phyloP scores from a whole-genome alignment of 352 stramenopile species.

The Blastocystis sp. region DNA sequence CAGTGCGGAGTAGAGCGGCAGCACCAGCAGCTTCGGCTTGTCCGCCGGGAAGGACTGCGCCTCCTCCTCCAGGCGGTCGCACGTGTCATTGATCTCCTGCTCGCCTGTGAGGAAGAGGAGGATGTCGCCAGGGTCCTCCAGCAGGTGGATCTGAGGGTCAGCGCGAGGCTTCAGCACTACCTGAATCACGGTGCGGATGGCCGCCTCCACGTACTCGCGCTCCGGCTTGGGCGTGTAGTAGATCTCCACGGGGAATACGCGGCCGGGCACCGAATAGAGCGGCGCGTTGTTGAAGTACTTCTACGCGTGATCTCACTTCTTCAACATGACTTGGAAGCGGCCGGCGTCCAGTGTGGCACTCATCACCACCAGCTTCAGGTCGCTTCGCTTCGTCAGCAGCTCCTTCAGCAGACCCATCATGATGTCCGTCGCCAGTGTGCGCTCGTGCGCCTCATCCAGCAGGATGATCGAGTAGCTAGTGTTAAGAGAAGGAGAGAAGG shows the following conservation, averaged over 20 bases:
- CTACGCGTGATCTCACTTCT: constrained; percentile 74
- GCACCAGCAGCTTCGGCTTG: constrained; percentile 76
- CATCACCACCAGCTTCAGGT: constrained; percentile 77
- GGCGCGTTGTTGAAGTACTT: constrained; percentile 74
- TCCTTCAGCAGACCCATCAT: too few relatives aligned
- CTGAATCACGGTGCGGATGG: constrained; percentile 75
- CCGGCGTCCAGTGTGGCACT: constrained; percentile 93
- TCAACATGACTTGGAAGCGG: constrained; percentile 92
- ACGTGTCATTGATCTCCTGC: constrained; percentile 93
- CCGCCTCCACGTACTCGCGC: constrained; percentile 93
- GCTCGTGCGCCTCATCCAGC: constrained; percentile 89
- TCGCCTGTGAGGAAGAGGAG: constrained; percentile 98
- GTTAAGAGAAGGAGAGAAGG: too few relatives aligned
- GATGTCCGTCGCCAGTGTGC: too few relatives aligned
- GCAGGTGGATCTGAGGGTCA: constrained; percentile 91
- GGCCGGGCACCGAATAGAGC: constrained; percentile 88
- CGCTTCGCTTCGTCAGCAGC: too few relatives aligned
- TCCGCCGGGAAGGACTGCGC: constrained; percentile 74
- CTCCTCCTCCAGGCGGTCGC: constrained; percentile 82
- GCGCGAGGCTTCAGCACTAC: constrained; percentile 50
- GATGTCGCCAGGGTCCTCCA: constrained; percentile 92
- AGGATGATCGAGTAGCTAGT: constrained; percentile 88
- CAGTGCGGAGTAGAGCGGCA: constrained; percentile 90
- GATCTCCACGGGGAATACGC: constrained; percentile 94
- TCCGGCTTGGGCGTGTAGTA: constrained; percentile 95